Base-by-base conservation (phyloP, 768 basidiomycete species). In the Favolaschia claudopus region DNA sequence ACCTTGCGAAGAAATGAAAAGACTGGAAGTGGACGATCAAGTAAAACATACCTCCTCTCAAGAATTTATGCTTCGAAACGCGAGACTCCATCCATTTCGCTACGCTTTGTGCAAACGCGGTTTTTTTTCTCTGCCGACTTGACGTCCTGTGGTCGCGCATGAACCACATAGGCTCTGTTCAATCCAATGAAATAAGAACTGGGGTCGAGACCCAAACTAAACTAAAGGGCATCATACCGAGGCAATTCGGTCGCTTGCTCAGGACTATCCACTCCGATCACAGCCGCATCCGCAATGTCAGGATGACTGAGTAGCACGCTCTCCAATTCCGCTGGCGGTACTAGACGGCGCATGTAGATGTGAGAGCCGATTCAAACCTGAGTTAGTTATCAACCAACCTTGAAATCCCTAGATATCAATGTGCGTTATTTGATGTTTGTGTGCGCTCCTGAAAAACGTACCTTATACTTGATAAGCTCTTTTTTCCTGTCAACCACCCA, bases 271-370 rank as follows among this genome's bases (percentile, higher is more conserved):
- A 91, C 66, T 3, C 89, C 88, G 36, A 91, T 84, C 17, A 92
- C 90, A 7, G 83, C 89, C 2, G 77, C 81, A 62, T 93, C 91
- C 1, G 79, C 83, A 9, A 93, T 75, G 0, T 82, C 77, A 1
- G 83, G 80, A 61, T 89, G 85, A 28, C 80, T 80, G 6, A 91
- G 74, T 0, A 91, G 78, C 0, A 89, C 65, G 28, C 79, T 75
- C 67, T 91, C 89, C 3, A 91, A 75, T 60, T 91, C 89, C 4
- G 89, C 88, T 0, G 89, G 90, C 4, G 89, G 80, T 19, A 91
- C 89, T 72, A 31, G 10, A 37, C 5, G 20, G 2, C n/a, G 3
- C 7, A 17, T 19, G 12, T 20, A 24, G 19, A 4, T n/a, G 2
- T 45, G 14, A 9, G 17, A 4, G 10, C 19, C 10, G 12, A 32